Percentiles rank a stretch among this genome's conserved stretches.
Conservation (phyloP, 1,139 yeast species). For the Nadsonia commutata region DNA sequence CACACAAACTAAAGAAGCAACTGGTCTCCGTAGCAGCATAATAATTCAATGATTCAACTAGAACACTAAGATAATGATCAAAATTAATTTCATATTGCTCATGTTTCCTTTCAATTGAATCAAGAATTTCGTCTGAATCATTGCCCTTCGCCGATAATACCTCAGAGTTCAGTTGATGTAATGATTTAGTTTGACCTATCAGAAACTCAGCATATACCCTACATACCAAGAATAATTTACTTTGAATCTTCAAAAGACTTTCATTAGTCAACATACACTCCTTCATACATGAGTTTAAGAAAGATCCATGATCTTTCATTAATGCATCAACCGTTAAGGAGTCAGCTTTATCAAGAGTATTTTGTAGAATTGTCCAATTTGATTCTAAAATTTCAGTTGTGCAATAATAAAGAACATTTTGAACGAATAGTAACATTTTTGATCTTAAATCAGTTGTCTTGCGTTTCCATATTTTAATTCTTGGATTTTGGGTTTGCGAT, state of each 20-base stretch:
- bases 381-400: conserved; percentile 47
- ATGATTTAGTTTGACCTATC: conserved; percentile 38
- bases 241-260: conserved; percentile 33
- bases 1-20: conserved; percentile 37
- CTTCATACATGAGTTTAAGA: conserved; percentile 48
- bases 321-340: conserved; percentile 36
- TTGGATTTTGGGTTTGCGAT: conserved; percentile 24
- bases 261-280: conserved; percentile 57
- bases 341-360: conserved; percentile 16
- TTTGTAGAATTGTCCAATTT: conserved; percentile 34
- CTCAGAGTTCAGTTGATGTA: conserved; percentile 35
- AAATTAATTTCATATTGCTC: conserved; percentile 40
- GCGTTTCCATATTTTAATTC: conserved; percentile 40
- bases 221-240: conserved; percentile 23
- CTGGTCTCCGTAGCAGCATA: conserved; percentile 55
- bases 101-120: conserved; percentile 32
- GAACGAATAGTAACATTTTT: conserved; percentile 47
- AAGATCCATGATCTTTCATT: conserved; percentile 37
- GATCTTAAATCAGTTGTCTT: conserved; percentile 43
- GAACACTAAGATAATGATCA: conserved; percentile 37
- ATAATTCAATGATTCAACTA: conserved; percentile 39
- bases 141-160: conserved; percentile 29
- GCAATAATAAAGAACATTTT: conserved; percentile 41
- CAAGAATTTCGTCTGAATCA: conserved; percentile 22
- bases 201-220: conserved; percentile 42